phyloP scores from a whole-genome alignment of 2,329 filamentous ascomycete genomes.

The Aspergillus sergii region DNA sequence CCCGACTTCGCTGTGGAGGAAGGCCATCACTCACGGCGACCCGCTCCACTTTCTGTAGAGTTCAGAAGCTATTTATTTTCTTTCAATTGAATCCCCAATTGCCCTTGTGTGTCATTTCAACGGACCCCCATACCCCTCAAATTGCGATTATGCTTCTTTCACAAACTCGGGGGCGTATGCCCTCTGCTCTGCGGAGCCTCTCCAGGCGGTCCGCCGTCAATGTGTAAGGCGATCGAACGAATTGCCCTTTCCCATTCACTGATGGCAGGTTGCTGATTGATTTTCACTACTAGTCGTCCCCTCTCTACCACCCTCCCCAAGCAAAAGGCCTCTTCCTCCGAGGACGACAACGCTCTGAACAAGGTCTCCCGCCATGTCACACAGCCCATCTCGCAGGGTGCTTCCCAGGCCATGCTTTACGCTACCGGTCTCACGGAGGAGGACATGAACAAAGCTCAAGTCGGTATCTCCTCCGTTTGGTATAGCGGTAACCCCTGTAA shows the following conservation, averaged over 20 bases:
- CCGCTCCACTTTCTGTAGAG: conserved; percentile 13
- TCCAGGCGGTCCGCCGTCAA: conserved; percentile 16
- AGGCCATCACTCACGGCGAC: conserved; percentile 1
- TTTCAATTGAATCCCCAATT: conserved; percentile 1
- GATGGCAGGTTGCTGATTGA: background rate
- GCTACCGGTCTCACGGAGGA: conserved; percentile 83
- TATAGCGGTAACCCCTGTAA: conserved; percentile 98
- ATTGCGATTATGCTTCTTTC: conserved; percentile 30
- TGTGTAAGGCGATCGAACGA: conserved; percentile 4
- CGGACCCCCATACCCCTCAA: conserved; percentile 5
- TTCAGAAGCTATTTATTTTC: background rate
- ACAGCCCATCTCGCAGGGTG: conserved; percentile 96
- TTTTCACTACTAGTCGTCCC: conserved; percentile 29
- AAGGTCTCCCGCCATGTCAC: conserved; percentile 83
- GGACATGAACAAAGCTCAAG: conserved; percentile 94
- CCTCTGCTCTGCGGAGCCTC: conserved; percentile 29
- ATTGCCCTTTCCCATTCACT: background rate
- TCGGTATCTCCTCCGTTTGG: conserved; percentile 98
- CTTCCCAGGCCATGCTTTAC: conserved; percentile 98
- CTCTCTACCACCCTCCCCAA: conserved; percentile 51
- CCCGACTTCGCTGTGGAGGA: conserved; percentile 25
- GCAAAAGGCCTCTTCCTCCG: conserved; percentile 41
- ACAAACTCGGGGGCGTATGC: conserved; percentile 33
- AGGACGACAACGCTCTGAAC: conserved; percentile 67
- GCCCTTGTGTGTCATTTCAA: conserved; percentile 1